phyloP scores from a whole-genome alignment of 305 asterid species.

The Fraxinus sp. region DNA sequence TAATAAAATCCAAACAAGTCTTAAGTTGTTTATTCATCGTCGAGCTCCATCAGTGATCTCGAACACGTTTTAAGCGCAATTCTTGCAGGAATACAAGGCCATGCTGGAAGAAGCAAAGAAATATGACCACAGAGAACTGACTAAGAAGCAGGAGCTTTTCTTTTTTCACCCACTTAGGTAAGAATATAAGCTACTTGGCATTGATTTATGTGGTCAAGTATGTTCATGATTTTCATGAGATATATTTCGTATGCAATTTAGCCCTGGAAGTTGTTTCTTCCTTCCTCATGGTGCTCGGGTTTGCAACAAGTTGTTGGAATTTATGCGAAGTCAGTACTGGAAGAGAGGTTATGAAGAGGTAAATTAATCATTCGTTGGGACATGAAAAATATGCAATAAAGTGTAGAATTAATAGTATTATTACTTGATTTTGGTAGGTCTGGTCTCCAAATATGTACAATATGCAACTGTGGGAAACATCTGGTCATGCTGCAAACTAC shows the following conservation, averaged over 20 bases:
- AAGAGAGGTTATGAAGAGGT: conserved; percentile 72
- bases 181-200: conserved; percentile 16
- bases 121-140: conserved; percentile 93
- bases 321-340: conserved; percentile 70
- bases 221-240: conserved; percentile 16
- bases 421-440: conserved; percentile 55
- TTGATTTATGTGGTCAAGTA: conserved; percentile 10
- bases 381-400: not conserved
- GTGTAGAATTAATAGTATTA: conserved; percentile 1
- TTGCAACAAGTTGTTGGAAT: conserved; percentile 83
- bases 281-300: conserved; percentile 73
- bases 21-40: not conserved
- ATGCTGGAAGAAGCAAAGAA: conserved; percentile 96
- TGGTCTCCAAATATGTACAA: conserved; percentile 92
- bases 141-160: conserved; percentile 97
- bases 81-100: conserved; percentile 46
- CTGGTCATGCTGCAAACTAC: conserved; percentile 99
- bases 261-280: conserved; percentile 98
- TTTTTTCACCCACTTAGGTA: conserved; percentile 94
- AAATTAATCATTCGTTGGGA: conserved; percentile 8
- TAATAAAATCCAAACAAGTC: not conserved
- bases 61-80: not conserved
- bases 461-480: conserved; percentile 98
- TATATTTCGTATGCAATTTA: conserved; percentile 33
- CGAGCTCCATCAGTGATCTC: not conserved